Conservation (phyloP, 1,284 basidiomycete genomes). For the Cutaneotrichosporon arboriforme region DNA sequence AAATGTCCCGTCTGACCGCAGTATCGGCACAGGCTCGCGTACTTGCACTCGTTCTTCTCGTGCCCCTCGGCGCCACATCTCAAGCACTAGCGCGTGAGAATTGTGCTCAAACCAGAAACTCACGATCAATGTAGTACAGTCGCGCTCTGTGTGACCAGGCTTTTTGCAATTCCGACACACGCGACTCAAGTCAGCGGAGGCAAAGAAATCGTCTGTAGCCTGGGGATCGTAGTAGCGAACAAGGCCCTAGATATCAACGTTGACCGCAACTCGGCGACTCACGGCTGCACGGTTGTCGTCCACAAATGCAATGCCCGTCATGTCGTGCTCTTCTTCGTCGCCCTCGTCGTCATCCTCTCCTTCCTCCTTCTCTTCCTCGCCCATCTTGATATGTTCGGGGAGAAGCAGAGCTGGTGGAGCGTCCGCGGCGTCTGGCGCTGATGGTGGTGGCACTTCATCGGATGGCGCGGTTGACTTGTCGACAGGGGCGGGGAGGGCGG, state of each 20-base stretch:
- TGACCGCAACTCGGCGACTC: slow-evolving; percentile 13
- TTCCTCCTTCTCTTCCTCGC: slow-evolving; percentile 10
- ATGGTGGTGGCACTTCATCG: not conserved
- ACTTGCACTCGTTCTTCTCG: slow-evolving; percentile 71
- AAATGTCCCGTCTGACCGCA: slow-evolving; percentile 80
- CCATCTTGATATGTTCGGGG: slow-evolving; percentile 29
- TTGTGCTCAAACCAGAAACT: slow-evolving; percentile 3
- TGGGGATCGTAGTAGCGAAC: slow-evolving; percentile 34
- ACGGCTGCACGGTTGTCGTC: slow-evolving; percentile 35
- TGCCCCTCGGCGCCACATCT: slow-evolving; percentile 87
- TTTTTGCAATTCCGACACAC: slow-evolving; percentile 41
- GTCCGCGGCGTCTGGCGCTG: slow-evolving; percentile 6
- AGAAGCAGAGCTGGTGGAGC: slow-evolving; percentile 15
- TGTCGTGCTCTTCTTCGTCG: slow-evolving; percentile 1
- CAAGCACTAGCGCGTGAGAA: slow-evolving; percentile 62
- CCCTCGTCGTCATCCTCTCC: not conserved
- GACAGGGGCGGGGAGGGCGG: not conserved
- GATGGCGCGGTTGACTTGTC: too few relatives aligned
- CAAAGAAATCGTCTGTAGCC: slow-evolving; percentile 34
- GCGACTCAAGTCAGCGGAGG: slow-evolving; percentile 35
- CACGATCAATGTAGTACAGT: slow-evolving; percentile 40
- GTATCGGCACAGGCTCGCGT: slow-evolving; percentile 73
- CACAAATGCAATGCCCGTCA: slow-evolving; percentile 36
- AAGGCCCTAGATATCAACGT: slow-evolving; percentile 23
- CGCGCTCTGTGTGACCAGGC: slow-evolving; percentile 32